These are phyloP conservation scores for Hypsizygus marmoreus DNA, from an alignment of 768 basidiomycete species.

Conservation along the genomic window DNA sequence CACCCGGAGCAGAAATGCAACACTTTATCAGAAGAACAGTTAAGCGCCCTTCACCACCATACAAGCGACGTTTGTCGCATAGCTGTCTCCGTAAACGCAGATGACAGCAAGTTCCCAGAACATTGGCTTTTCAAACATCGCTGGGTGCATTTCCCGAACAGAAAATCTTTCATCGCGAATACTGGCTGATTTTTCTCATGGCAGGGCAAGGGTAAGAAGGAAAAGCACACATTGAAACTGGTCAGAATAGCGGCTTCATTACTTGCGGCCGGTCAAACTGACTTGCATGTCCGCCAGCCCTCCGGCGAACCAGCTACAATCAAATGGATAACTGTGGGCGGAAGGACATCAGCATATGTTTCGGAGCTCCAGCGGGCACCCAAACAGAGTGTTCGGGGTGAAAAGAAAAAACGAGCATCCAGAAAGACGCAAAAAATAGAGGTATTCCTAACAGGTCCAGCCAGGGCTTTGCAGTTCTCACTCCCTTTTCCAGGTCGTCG, in stretches of 20 bases:
- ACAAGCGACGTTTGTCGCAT: constrained; percentile 55
- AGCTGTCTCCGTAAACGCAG: constrained; percentile 72
- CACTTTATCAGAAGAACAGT: constrained; percentile 49
- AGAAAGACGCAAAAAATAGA: constrained; percentile 2
- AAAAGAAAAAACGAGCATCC: constrained; percentile 4
- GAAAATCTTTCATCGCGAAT: neutral
- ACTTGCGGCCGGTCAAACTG: too few relatives aligned
- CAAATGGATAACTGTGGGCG: constrained; percentile 74
- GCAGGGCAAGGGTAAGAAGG: constrained; percentile 63
- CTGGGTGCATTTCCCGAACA: constrained; percentile 60
- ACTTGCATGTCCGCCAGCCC: constrained; percentile 43
- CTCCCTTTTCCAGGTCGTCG: neutral
- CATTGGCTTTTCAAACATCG: constrained; percentile 71
- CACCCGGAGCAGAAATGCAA: constrained; percentile 73
- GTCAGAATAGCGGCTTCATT: too few relatives aligned
- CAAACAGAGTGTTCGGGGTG: neutral
- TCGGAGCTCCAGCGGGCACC: constrained; percentile 55
- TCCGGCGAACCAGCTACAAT: constrained; percentile 72
- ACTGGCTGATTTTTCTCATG: constrained; percentile 15
- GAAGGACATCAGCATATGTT: constrained; percentile 76
- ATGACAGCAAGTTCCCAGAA: constrained; percentile 64
- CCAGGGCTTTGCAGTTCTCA: neutral
- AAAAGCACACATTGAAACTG: constrained; percentile 46
- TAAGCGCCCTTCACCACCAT: constrained; percentile 52
- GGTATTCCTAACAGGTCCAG: neutral